These are phyloP conservation scores for Adiantum capillusveneris DNA, from an alignment of 75 land plant genomes.

Conservation along the genomic window DNA sequence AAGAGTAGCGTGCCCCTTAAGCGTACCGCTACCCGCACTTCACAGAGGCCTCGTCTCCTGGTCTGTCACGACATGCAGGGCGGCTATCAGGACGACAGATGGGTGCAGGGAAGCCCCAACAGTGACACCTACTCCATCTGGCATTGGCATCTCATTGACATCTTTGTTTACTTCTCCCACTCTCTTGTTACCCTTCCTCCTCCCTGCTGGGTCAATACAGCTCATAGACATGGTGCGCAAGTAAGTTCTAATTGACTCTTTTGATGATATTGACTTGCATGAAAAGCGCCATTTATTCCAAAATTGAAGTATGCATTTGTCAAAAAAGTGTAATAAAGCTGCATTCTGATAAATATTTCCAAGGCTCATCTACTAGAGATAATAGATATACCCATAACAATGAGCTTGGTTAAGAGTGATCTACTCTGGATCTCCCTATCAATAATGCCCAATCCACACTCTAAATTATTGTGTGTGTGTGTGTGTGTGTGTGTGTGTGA, in stretches of 20 bases:
- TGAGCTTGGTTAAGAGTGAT: no score
- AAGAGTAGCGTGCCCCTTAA: slow-evolving; percentile 40
- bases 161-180: slow-evolving; percentile 93
- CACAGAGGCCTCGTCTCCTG: slow-evolving; percentile 44
- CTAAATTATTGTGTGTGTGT: no score
- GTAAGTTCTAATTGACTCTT: slow-evolving; percentile 23
- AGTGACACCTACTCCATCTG: slow-evolving; percentile 61
- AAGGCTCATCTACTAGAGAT: no score
- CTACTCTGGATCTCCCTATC: no score
- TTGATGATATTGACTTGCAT: no score
- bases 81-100: slow-evolving; percentile 72
- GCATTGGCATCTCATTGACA: slow-evolving; percentile 92
- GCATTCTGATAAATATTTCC: no score
- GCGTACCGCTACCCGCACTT: background rate
- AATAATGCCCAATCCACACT: no score
- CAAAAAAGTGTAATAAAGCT: no score
- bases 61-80: slow-evolving; percentile 92
- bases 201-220: slow-evolving; percentile 89
- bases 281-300: no score
- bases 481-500: no score
- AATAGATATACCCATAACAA: no score
- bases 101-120: slow-evolving; percentile 67
- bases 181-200: slow-evolving; percentile 77
- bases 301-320: no score
- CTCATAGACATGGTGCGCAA: slow-evolving; percentile 90